Percentiles rank a stretch among this genome's conserved stretches.
Conservation (phyloP, 345 rosid species). For the Gossypium arboreum region DNA sequence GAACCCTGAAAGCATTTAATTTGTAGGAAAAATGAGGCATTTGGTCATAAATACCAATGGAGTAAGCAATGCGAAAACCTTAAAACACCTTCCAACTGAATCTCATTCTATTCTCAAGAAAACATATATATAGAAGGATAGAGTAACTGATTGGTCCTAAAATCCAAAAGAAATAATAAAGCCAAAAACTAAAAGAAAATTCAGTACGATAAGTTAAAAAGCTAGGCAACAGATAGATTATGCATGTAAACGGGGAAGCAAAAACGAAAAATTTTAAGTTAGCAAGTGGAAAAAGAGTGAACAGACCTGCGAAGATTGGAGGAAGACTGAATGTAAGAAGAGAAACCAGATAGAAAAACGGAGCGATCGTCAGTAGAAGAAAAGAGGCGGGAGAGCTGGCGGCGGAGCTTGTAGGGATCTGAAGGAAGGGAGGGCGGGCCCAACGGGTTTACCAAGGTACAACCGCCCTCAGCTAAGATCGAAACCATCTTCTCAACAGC, state of each 20-base stretch:
- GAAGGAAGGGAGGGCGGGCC: constrained; percentile 72
- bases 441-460: constrained; percentile 55
- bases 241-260: not conserved
- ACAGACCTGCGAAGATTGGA: constrained; percentile 52
- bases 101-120: not conserved
- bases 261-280: not conserved
- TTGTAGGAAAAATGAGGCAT: not conserved
- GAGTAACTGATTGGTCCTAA: not conserved
- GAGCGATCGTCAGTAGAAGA: constrained; percentile 37
- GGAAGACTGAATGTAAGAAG: constrained; percentile 45
- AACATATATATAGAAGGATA: not conserved
- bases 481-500: constrained; percentile 50
- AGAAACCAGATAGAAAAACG: constrained; percentile 48
- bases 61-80: not conserved
- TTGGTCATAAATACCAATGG: not conserved
- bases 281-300: not conserved
- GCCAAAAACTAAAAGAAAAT: too few species aligned
- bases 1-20: constrained; percentile 35
- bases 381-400: constrained; percentile 48
- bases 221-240: not conserved
- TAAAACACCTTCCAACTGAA: not conserved
- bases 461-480: constrained; percentile 67
- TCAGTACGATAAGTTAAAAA: too few species aligned
- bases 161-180: too few species aligned
- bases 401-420: constrained; percentile 52